Evolutionary conservation across 371 early-diverging fungal species (phyloP), one percentile per base, ranked within the genome.

Genomic region (Basidiobolus meristosporus): DNA sequence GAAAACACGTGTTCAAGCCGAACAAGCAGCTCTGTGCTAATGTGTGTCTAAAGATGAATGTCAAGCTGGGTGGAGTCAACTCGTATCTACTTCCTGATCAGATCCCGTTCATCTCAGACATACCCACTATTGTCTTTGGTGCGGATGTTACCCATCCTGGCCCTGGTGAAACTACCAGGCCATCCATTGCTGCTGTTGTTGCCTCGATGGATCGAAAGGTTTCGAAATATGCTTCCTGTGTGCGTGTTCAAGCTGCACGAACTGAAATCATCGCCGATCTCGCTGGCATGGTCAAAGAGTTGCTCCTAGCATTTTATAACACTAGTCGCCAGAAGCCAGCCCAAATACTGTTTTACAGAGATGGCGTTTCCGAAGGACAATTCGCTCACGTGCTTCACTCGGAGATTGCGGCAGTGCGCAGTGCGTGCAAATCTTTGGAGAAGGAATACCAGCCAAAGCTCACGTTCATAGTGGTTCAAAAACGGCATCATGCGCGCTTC

Each of bases 401-500:
- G 12, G 98, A 98, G 59, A 59, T 92, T 3, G 62, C 70, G 18
- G 74, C 83, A 6, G 72, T 98, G 41, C 60, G 65, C 42, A 52
- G 59, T 7, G 93, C 92, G 4, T 92, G 85, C 51, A 42, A 46
- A 3, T 47, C 51, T 0, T 37, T 96, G 2, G 79, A 81, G 5
- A 47, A 54, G 16, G 46, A 46, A 10, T 92, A 95, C 57, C 55
- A 57, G 2, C 96, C 96, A 1, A 64, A 71, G 20, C 56, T 98
- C 38, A 95, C 91, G 0, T 97, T 82, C 50, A 62, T 97, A 20
- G 72, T 89, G 0, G 92, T 88, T 4, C 91, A 96, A 52, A 97
- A 98, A 59, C 75, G 97, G 21, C 98, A 98, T 53, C 89, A 91
- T 48, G 78, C 89, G 14, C 63, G 91, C 10, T 93, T 98, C 63